Percentiles rank a stretch among this genome's conserved stretches.
These are phyloP conservation scores for Cenchrus fungigraminus DNA, from an alignment of 176 grass and related monocot genomes.

Conservation along the genomic window DNA sequence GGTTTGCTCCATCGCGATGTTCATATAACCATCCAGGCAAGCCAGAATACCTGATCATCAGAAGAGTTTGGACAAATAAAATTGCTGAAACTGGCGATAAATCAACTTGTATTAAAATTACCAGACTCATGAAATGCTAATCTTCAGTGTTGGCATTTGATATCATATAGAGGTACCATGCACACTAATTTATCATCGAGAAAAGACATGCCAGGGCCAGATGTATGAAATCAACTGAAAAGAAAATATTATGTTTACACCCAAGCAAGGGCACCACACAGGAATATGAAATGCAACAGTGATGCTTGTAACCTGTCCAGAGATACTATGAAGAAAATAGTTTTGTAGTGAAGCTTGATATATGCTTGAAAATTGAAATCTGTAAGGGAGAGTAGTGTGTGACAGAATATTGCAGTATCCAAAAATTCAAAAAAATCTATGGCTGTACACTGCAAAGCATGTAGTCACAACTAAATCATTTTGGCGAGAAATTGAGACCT, in stretches of 20 bases:
- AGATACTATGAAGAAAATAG: background rate
- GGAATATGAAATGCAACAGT: conserved; percentile 15
- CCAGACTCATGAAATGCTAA: background rate
- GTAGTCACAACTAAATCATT: background rate
- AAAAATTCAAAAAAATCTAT: conserved; percentile 8
- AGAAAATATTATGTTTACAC: background rate
- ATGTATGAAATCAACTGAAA: conserved; percentile 6
- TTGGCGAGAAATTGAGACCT: background rate
- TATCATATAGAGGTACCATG: background rate
- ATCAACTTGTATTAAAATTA: background rate
- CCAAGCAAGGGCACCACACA: conserved; percentile 5
- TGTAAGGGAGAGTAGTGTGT: background rate
- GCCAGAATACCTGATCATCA: conserved; percentile 75
- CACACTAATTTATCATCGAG: background rate
- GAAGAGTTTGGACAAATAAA: background rate
- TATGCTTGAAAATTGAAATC: background rate
- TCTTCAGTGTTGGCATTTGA: background rate
- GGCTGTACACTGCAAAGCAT: background rate
- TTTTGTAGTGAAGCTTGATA: background rate
- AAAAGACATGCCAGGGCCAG: background rate
- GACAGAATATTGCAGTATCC: background rate
- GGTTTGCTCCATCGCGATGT: conserved; percentile 98
- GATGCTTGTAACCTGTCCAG: background rate
- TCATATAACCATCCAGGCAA: conserved; percentile 96
- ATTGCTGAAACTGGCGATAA: background rate